phyloP scores from a whole-genome alignment of 208 protist genomes.

The Leishmania mexicana region DNA sequence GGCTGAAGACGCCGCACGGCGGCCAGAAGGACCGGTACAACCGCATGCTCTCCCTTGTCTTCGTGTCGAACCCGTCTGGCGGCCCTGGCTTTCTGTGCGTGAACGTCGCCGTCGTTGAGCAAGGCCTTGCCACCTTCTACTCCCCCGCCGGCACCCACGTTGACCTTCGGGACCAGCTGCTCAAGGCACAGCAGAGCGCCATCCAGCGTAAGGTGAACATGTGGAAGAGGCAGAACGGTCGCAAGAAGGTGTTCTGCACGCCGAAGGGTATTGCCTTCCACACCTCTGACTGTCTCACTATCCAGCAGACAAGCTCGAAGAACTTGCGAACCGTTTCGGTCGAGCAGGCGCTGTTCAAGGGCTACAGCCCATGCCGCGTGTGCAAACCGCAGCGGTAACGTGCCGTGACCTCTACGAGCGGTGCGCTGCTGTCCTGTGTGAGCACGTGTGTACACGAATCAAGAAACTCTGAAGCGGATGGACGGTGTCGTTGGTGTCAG shows the following conservation, averaged over 20 bases:
- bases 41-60: conserved; percentile 51
- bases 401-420: not conserved
- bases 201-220: conserved; percentile 35
- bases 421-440: not conserved
- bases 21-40: conserved; percentile 44
- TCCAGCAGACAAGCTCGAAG: conserved; percentile 15
- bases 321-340: conserved; percentile 21
- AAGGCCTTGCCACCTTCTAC: conserved; percentile 53
- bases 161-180: conserved; percentile 26
- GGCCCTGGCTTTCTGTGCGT: conserved; percentile 44
- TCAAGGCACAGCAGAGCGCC: conserved; percentile 32
- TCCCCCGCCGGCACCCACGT: conserved; percentile 24
- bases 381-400: conserved; percentile 44
- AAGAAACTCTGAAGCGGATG: not conserved
- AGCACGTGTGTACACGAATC: not conserved
- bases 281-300: conserved; percentile 24
- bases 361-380: conserved; percentile 47
- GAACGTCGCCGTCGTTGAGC: conserved; percentile 54
- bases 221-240: conserved; percentile 45
- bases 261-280: conserved; percentile 60
- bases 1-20: conserved; percentile 26
- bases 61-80: conserved; percentile 28
- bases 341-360: conserved; percentile 37
- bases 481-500: too few species aligned
- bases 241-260: conserved; percentile 37